A percentile compares a stretch with the other conserved stretches of the same genome.
These are phyloP conservation scores for Talaromyces proteolyticus DNA, from an alignment of 495 filamentous ascomycete species.

Conservation along the genomic window DNA sequence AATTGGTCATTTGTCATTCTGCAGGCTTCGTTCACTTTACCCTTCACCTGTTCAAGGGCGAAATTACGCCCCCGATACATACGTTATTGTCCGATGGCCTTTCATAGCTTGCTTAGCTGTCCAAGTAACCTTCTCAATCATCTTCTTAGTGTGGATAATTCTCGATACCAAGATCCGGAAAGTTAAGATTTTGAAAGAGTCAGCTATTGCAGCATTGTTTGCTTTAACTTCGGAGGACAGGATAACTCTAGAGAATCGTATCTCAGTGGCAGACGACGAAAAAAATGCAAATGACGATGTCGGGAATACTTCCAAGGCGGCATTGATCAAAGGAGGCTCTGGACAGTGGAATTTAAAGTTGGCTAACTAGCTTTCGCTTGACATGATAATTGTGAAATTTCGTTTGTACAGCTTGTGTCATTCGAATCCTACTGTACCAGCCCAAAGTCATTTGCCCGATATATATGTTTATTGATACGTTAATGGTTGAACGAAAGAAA, in stretches of 20 bases:
- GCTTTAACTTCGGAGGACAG: conserved; percentile 2
- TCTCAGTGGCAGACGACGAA: neutral
- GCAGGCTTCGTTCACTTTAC: conserved; percentile 1
- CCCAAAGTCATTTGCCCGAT: too few relatives aligned
- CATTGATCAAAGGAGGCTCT: neutral
- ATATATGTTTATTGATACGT: too few relatives aligned
- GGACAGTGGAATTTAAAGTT: conserved; percentile 4
- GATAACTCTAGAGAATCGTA: neutral
- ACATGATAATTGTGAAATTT: too few relatives aligned
- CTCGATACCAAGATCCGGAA: conserved; percentile 2
- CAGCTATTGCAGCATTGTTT: neutral
- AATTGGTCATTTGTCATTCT: neutral
- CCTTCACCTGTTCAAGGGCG: neutral
- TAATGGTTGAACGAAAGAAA: too few relatives aligned
- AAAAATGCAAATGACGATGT: neutral
- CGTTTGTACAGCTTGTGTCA: too few relatives aligned
- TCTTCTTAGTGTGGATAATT: conserved; percentile 1
- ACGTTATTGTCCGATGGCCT: neutral
- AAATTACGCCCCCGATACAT: neutral
- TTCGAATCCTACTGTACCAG: too few relatives aligned
- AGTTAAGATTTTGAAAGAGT: conserved; percentile 2
- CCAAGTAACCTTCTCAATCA: neutral
- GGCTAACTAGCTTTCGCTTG: too few relatives aligned
- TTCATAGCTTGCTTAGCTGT: neutral
- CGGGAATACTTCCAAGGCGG: neutral